These are phyloP conservation scores for Tagetes patula DNA, from an alignment of 129 eudicot species.

Conservation along the genomic window DNA sequence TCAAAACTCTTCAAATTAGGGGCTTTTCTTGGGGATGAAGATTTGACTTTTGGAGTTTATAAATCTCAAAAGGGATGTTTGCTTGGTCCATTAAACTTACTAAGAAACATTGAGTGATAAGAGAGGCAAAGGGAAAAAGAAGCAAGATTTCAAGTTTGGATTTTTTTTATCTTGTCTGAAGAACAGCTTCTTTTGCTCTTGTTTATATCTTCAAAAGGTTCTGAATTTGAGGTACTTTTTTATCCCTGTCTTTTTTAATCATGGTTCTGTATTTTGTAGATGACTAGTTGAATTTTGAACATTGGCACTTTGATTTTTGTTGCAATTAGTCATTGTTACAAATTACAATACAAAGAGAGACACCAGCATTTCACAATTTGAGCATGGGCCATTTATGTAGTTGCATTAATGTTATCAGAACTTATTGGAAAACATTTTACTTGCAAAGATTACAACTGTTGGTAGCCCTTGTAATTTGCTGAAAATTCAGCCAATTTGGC, in stretches of 20 bases:
- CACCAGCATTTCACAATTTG: background rate
- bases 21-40: slow-evolving; percentile 25
- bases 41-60: slow-evolving; percentile 26
- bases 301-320: background rate
- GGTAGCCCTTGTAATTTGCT: background rate
- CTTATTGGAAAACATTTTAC: background rate
- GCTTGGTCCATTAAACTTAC: slow-evolving; percentile 25
- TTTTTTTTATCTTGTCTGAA: slow-evolving; percentile 23
- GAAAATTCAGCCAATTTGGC: background rate
- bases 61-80: slow-evolving; percentile 26
- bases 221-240: slow-evolving; percentile 31
- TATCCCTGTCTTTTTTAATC: slow-evolving; percentile 22
- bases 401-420: background rate
- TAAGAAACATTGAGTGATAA: slow-evolving; percentile 24
- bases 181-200: slow-evolving; percentile 21
- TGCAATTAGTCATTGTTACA: slow-evolving; percentile 3
- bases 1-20: slow-evolving; percentile 17
- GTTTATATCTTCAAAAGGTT: slow-evolving; percentile 24
- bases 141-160: slow-evolving; percentile 6
- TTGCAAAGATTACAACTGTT: background rate
- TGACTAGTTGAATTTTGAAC: background rate
- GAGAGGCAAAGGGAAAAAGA: slow-evolving; percentile 4
- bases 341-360: background rate
- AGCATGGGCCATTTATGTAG: background rate
- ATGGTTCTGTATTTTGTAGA: slow-evolving; percentile 10